phyloP scores from a whole-genome alignment of 768 basidiomycete genomes.

The Pholiota conissans region DNA sequence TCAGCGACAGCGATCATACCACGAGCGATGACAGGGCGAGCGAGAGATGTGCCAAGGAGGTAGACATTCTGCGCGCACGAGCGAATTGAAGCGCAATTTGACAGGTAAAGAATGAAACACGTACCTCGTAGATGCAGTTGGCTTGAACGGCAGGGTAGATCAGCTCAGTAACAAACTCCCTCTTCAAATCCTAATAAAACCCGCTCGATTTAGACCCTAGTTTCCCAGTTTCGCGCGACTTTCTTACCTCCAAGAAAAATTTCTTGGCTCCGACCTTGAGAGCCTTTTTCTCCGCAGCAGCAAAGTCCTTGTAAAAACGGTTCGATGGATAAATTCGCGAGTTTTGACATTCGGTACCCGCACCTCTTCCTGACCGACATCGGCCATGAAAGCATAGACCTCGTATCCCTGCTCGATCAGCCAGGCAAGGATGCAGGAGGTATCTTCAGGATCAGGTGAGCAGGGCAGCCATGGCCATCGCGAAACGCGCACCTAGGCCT shows the following conservation, averaged over 20 bases:
- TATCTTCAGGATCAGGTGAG: slow-evolving; percentile 54
- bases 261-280: slow-evolving; percentile 91
- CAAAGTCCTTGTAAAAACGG: slow-evolving; percentile 73
- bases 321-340: slow-evolving; percentile 6
- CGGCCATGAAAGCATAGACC: slow-evolving; percentile 96
- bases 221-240: background rate
- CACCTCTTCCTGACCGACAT: slow-evolving; percentile 91
- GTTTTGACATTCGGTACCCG: slow-evolving; percentile 5
- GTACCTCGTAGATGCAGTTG: slow-evolving; percentile 97
- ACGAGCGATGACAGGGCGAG: slow-evolving; percentile 97
- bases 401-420: slow-evolving; percentile 98
- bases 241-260: slow-evolving; percentile 81
- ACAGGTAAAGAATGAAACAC: slow-evolving; percentile 14
- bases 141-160: slow-evolving; percentile 99
- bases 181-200: slow-evolving; percentile 81
- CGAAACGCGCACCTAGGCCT: slow-evolving; percentile 73
- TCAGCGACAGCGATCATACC: slow-evolving; percentile 97
- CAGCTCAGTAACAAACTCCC: slow-evolving; percentile 93
- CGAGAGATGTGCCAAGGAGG: slow-evolving; percentile 95
- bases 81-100: slow-evolving; percentile 4
- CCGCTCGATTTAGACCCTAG: background rate
- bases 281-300: slow-evolving; percentile 87
- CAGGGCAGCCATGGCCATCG: background rate
- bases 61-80: slow-evolving; percentile 73
- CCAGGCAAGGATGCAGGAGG: slow-evolving; percentile 99